Percentiles rank a stretch among this genome's conserved stretches.
phyloP scores from a whole-genome alignment of 768 basidiomycete genomes.

The Xanthoconium purpureum region DNA sequence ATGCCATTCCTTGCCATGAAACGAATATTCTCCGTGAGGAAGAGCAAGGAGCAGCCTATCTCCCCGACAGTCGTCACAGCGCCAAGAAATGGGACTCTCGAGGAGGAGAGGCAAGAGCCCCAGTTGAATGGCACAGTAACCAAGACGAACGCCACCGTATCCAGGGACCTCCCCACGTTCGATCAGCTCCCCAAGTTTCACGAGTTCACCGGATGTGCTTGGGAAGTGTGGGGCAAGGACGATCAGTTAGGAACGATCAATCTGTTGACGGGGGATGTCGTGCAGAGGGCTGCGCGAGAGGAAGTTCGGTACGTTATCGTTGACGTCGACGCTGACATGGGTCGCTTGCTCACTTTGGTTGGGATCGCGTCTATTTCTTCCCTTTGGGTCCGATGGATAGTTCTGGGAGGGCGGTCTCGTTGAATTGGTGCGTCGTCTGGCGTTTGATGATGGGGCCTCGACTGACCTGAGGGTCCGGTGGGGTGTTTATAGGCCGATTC shows the following conservation, averaged over 20 bases:
- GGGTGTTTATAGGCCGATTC: constrained; percentile 49
- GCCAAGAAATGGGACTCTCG: not conserved
- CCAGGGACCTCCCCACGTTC: constrained; percentile 40
- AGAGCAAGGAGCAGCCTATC: constrained; percentile 6
- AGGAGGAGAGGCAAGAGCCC: not conserved
- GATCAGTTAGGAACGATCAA: constrained; percentile 70
- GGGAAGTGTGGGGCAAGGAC: constrained; percentile 63
- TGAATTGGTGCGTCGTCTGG: constrained; percentile 53
- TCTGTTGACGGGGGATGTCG: constrained; percentile 59
- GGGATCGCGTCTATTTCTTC: not conserved
- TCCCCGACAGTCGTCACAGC: not conserved
- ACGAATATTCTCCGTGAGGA: constrained; percentile 13
- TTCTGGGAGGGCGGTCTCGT: constrained; percentile 50
- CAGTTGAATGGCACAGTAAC: not conserved
- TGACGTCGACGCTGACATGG: not conserved
- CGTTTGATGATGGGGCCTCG: not conserved
- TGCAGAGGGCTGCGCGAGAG: constrained; percentile 52
- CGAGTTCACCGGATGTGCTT: constrained; percentile 56
- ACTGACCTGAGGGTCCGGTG: not conserved
- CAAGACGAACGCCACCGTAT: constrained; percentile 6
- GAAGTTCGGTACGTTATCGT: constrained; percentile 50
- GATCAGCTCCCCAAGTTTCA: constrained; percentile 46
- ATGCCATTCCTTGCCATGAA: constrained; percentile 16
- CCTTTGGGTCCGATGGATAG: constrained; percentile 26
- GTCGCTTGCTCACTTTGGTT: not conserved